Percentiles rank a stretch among this genome's conserved stretches.
These are phyloP conservation scores for Arabis hirsuta DNA, from an alignment of 345 rosid species.

Conservation along the genomic window DNA sequence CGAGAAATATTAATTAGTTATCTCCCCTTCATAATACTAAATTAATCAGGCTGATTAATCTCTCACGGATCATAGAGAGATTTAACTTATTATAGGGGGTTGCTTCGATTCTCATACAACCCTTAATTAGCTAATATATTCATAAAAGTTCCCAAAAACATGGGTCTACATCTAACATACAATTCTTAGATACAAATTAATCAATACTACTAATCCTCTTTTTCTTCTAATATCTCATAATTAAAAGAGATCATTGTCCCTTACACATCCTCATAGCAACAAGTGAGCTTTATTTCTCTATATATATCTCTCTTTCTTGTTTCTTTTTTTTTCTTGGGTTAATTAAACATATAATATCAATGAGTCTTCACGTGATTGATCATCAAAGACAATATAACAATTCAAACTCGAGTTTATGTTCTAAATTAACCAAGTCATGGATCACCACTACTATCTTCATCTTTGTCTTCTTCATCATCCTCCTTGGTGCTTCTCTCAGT, in stretches of 20 bases:
- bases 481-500: conserved; percentile 37
- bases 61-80: background rate
- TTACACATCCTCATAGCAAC: conserved; percentile 2
- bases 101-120: conserved; percentile 14
- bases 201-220: background rate
- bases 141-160: background rate
- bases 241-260: background rate
- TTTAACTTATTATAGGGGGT: background rate
- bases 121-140: conserved; percentile 1
- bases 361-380: conserved; percentile 1
- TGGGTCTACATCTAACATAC: conserved; percentile 1
- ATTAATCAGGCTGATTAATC: conserved; percentile 8
- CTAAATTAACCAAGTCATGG: conserved; percentile 39
- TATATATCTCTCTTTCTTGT: background rate
- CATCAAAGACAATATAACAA: conserved; percentile 18
- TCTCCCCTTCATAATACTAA: conserved; percentile 1
- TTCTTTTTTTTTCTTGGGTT: background rate
- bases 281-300: background rate
- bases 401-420: conserved; percentile 2
- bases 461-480: conserved; percentile 40
- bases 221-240: conserved; percentile 8
- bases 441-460: conserved; percentile 34
- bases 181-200: conserved; percentile 8
- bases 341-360: conserved; percentile 9
- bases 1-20: conserved; percentile 1